These are phyloP conservation scores for Craspedostauros australis DNA, from an alignment of 108 stramenopile species.

Conservation along the genomic window DNA sequence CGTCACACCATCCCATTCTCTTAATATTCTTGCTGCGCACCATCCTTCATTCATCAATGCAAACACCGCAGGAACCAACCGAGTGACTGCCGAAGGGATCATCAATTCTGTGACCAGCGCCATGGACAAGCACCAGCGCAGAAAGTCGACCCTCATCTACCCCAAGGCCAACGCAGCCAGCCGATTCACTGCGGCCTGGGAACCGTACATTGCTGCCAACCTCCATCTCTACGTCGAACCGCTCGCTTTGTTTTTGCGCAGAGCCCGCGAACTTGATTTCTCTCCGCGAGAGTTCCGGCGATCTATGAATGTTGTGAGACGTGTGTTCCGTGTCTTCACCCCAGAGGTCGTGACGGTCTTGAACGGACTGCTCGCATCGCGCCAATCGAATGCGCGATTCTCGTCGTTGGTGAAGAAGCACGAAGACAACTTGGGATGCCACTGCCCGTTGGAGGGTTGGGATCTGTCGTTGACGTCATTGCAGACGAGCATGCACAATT, in stretches of 20 bases:
- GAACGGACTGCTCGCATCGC: constrained; percentile 38
- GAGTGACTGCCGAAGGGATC: constrained; percentile 3
- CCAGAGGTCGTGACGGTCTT: constrained; percentile 57
- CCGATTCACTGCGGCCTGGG: constrained; percentile 58
- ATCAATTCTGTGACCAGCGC: constrained; percentile 7
- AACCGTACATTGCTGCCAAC: constrained; percentile 76
- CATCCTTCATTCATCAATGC: too few species aligned
- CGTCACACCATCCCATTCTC: too few species aligned
- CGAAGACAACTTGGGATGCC: constrained; percentile 44
- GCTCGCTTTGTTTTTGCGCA: constrained; percentile 78
- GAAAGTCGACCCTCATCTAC: constrained; percentile 7
- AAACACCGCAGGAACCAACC: not conserved
- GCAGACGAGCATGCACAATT: constrained; percentile 59
- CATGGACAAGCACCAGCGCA: not conserved
- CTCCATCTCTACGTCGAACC: constrained; percentile 73
- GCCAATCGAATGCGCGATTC: constrained; percentile 18
- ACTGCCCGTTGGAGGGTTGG: constrained; percentile 42
- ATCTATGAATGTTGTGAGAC: constrained; percentile 44
- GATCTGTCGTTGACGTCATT: constrained; percentile 39
- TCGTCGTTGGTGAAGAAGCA: constrained; percentile 39
- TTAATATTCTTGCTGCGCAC: too few species aligned
- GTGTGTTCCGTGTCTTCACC: constrained; percentile 73
- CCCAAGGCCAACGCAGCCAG: constrained; percentile 57
- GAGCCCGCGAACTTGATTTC: constrained; percentile 89
- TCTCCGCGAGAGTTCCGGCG: constrained; percentile 40